These are phyloP conservation scores for Termitomyces sp. DNA, from an alignment of 1,284 basidiomycete species.

Conservation along the genomic window DNA sequence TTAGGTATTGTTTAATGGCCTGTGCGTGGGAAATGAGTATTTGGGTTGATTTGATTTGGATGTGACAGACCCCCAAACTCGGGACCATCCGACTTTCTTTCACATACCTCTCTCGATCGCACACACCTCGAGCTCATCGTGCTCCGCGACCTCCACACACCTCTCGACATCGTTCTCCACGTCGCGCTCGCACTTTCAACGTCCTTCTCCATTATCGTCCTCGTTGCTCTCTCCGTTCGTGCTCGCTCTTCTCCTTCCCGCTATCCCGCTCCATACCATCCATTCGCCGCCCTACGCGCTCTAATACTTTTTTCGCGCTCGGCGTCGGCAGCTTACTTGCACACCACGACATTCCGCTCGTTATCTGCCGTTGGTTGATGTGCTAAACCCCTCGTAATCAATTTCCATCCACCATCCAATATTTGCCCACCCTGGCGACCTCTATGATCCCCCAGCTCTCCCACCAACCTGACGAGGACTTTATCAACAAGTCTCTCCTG, in stretches of 20 bases:
- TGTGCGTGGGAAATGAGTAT: conserved; percentile 37
- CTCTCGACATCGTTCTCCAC: conserved; percentile 20
- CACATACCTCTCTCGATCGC: conserved; percentile 39
- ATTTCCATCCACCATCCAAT: conserved; percentile 22
- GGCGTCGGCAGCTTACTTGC: conserved; percentile 15
- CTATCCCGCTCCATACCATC: conserved; percentile 6
- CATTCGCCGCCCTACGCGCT: conserved; percentile 17
- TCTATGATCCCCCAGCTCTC: conserved; percentile 37
- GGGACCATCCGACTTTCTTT: conserved; percentile 40
- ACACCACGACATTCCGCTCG: conserved; percentile 11
- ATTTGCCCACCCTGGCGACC: conserved; percentile 62
- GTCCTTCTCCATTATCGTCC: conserved; percentile 18
- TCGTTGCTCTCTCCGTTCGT: conserved; percentile 12
- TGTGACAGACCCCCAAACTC: conserved; percentile 33
- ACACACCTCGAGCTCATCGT: conserved; percentile 27
- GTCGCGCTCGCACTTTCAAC: conserved; percentile 13
- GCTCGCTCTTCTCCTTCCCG: conserved; percentile 15
- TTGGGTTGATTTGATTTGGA: conserved; percentile 35
- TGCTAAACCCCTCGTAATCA: conserved; percentile 23
- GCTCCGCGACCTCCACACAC: conserved; percentile 26
- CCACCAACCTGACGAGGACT: conserved; percentile 64
- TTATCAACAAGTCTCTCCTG: conserved; percentile 75
- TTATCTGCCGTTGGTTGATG: conserved; percentile 25
- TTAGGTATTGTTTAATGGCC: conserved; percentile 33
- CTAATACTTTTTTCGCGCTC: conserved; percentile 17